phyloP scores from a whole-genome alignment of 2,329 filamentous ascomycete species.

The Colletotrichum euphorbiae region DNA sequence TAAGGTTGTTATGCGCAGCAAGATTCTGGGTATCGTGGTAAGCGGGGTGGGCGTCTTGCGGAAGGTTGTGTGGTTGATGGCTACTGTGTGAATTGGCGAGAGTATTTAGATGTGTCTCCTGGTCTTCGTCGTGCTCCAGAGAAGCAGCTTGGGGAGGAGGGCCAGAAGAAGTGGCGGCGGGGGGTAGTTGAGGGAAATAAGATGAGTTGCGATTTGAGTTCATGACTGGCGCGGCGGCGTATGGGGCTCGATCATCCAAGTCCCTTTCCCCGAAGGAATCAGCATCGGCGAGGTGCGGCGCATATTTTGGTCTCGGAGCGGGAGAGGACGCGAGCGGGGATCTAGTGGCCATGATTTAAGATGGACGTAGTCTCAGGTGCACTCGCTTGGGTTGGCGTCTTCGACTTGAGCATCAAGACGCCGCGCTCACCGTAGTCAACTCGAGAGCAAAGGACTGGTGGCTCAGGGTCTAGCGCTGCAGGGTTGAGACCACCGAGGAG shows the following conservation, averaged over 20 bases:
- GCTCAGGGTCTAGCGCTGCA: slow-evolving; percentile 4
- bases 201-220: slow-evolving; percentile 35
- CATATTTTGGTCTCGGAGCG: slow-evolving; percentile 17
- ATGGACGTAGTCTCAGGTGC: neutral
- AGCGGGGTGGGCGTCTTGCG: slow-evolving; percentile 4
- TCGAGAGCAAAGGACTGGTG: neutral
- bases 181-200: slow-evolving; percentile 34
- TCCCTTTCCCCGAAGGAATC: slow-evolving; percentile 21
- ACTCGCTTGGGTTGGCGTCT: neutral
- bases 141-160: neutral
- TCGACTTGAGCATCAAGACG: slow-evolving; percentile 16
- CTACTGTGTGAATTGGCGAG: slow-evolving; percentile 39
- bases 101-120: slow-evolving; percentile 41
- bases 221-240: slow-evolving; percentile 10
- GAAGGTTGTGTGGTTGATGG: neutral
- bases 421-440: neutral
- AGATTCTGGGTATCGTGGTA: slow-evolving; percentile 2
- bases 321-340: slow-evolving; percentile 31
- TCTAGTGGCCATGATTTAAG: slow-evolving; percentile 28
- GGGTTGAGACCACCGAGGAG: neutral
- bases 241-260: slow-evolving; percentile 1
- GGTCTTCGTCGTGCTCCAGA: slow-evolving; percentile 24
- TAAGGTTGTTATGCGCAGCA: slow-evolving; percentile 5
- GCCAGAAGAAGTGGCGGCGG: neutral
- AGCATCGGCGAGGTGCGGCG: slow-evolving; percentile 16